Percentiles rank a stretch among this genome's conserved stretches.
These are phyloP conservation scores for Sergeia podlipaevii DNA, from an alignment of 208 protist species.

Conservation along the genomic window DNA sequence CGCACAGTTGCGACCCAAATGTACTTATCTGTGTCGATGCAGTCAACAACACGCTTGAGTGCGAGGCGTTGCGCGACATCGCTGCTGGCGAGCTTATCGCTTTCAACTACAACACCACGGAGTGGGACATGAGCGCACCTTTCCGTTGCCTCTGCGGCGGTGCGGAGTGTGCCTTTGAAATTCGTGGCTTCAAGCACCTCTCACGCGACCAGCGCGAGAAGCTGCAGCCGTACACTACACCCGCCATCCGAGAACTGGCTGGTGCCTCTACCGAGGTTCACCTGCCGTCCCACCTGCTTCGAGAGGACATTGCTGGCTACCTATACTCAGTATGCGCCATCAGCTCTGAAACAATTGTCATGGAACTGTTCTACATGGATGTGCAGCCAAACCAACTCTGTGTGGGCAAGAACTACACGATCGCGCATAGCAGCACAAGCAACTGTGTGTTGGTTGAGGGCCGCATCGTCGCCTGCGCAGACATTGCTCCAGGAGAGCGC, in stretches of 20 bases:
- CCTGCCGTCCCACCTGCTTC: constrained; percentile 33
- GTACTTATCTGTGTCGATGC: constrained; percentile 57
- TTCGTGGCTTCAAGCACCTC: constrained; percentile 81
- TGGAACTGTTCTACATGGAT: constrained; percentile 67
- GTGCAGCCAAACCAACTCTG: constrained; percentile 66
- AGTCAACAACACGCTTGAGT: constrained; percentile 65
- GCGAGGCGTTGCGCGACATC: constrained; percentile 72
- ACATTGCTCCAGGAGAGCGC: constrained; percentile 26
- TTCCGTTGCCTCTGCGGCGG: constrained; percentile 73
- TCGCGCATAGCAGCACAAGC: constrained; percentile 40
- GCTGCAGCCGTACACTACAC: constrained; percentile 40
- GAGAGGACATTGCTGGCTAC: constrained; percentile 17
- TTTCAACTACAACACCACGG: constrained; percentile 82
- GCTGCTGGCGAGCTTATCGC: constrained; percentile 49
- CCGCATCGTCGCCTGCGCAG: constrained; percentile 48
- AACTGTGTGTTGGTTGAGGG: constrained; percentile 78
- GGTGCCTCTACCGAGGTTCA: constrained; percentile 29
- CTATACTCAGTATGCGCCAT: constrained; percentile 25
- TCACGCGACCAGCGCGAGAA: constrained; percentile 34
- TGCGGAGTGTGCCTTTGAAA: constrained; percentile 48
- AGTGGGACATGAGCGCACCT: constrained; percentile 74
- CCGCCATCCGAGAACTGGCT: constrained; percentile 53
- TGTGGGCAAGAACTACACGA: constrained; percentile 45
- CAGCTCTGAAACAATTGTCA: constrained; percentile 38
- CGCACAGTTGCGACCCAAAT: constrained; percentile 84